A percentile compares a stretch with the other conserved stretches of the same genome.
These are phyloP conservation scores for Saussurea involucrata DNA, from an alignment of 129 eudicot genomes.

Conservation along the genomic window DNA sequence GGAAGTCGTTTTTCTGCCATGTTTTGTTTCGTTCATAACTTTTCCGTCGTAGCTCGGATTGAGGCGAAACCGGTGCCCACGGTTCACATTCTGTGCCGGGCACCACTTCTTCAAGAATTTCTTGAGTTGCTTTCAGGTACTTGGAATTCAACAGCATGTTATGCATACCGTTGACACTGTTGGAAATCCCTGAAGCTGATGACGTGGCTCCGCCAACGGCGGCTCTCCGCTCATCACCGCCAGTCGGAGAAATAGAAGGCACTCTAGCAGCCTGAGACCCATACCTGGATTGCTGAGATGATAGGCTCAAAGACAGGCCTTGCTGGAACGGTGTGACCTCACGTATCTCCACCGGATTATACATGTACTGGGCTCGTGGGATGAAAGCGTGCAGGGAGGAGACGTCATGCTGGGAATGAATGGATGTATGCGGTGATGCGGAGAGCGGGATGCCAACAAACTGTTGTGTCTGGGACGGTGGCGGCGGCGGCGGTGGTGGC, in stretches of 20 bases:
- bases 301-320: slow-evolving; percentile 70
- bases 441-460: slow-evolving; percentile 73
- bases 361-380: slow-evolving; percentile 64
- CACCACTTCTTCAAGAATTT: slow-evolving; percentile 82
- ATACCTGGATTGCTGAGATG: slow-evolving; percentile 54
- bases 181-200: slow-evolving; percentile 57
- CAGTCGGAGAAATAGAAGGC: slow-evolving; percentile 36
- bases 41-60: too few species aligned
- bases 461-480: slow-evolving; percentile 56
- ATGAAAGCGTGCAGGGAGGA: slow-evolving; percentile 50
- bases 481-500: slow-evolving; percentile 30
- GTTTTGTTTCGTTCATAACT: too few species aligned
- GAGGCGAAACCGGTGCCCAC: too few species aligned
- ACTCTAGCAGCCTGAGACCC: slow-evolving; percentile 38
- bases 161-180: slow-evolving; percentile 49
- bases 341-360: slow-evolving; percentile 58
- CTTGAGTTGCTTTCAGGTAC: slow-evolving; percentile 87
- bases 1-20: too few species aligned
- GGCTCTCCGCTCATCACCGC: slow-evolving; percentile 26
- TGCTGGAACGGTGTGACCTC: slow-evolving; percentile 69
- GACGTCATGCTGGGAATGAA: slow-evolving; percentile 58
- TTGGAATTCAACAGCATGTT: slow-evolving; percentile 64
- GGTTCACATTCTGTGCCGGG: too few species aligned
- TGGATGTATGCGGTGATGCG: slow-evolving; percentile 33
- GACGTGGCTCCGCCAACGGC: slow-evolving; percentile 42